Percentiles rank a stretch among this genome's conserved stretches.
Conservation (phyloP, 306 rosid species). For the Trichosanthes truncata region DNA sequence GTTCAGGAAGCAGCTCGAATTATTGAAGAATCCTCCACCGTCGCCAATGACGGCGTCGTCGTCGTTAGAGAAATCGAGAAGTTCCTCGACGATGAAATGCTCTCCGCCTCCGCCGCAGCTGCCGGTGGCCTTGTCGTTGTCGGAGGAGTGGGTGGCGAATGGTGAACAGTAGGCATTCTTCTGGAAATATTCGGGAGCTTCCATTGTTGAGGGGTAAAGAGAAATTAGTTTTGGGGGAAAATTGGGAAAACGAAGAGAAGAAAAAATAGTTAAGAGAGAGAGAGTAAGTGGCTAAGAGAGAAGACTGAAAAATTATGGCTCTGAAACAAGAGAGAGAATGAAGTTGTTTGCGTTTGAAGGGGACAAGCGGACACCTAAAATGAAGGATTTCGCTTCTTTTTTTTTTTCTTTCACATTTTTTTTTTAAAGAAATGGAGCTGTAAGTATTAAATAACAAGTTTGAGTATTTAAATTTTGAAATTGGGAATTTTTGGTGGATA, state of each 20-base stretch:
- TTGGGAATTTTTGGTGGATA: neutral
- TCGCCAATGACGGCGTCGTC: constrained; percentile 20
- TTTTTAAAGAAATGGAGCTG: too few species aligned
- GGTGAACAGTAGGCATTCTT: constrained; percentile 25
- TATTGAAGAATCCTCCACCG: constrained; percentile 10
- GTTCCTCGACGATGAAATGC: constrained; percentile 35
- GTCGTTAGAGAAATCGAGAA: constrained; percentile 18
- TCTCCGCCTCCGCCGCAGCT: neutral
- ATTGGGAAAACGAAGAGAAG: neutral
- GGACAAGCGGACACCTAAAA: constrained; percentile 54
- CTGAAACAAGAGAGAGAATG: constrained; percentile 22
- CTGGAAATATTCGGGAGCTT: constrained; percentile 47
- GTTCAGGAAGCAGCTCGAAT: neutral
- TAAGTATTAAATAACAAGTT: too few species aligned
- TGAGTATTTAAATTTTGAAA: neutral
- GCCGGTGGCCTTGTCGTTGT: neutral
- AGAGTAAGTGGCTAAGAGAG: constrained; percentile 11
- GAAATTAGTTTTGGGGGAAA: neutral
- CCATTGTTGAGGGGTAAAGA: constrained; percentile 23
- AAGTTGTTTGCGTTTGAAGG: constrained; percentile 56
- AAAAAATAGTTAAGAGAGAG: neutral
- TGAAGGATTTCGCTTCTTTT: neutral
- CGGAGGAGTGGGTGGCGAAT: constrained; percentile 24
- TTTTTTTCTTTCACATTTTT: too few species aligned
- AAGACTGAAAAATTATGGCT: constrained; percentile 5